phyloP scores from a whole-genome alignment of 2,329 filamentous ascomycete genomes.

The Phoma herbarum region DNA sequence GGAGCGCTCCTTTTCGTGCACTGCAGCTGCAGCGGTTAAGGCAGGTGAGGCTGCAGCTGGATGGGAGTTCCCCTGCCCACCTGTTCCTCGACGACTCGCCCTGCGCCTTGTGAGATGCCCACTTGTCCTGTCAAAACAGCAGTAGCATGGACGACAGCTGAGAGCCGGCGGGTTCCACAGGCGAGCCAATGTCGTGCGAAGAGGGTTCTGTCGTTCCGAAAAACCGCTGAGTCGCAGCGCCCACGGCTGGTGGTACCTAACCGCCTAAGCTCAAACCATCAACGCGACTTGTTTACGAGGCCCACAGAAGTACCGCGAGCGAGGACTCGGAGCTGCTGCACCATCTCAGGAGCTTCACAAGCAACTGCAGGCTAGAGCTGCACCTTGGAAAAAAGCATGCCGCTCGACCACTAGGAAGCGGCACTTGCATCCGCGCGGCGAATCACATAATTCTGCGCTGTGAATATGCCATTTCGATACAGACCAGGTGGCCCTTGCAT shows the following conservation, averaged over 20 bases:
- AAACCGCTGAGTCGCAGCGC: slow-evolving; percentile 14
- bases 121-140: slow-evolving; percentile 19
- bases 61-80: slow-evolving; percentile 12
- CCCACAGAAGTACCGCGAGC: slow-evolving; percentile 20
- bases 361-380: slow-evolving; percentile 28
- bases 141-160: slow-evolving; percentile 24
- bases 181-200: slow-evolving; percentile 16
- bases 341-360: slow-evolving; percentile 23
- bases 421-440: slow-evolving; percentile 33
- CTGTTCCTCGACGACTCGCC: slow-evolving; percentile 8
- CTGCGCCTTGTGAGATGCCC: slow-evolving; percentile 27
- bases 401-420: slow-evolving; percentile 29
- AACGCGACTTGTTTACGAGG: slow-evolving; percentile 17
- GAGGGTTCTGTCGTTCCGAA: slow-evolving; percentile 24
- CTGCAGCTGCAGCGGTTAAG: slow-evolving; percentile 9
- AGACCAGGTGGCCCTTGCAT: slow-evolving; percentile 24
- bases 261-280: slow-evolving; percentile 8
- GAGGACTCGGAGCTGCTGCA: slow-evolving; percentile 23
- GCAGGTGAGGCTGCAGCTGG: slow-evolving; percentile 10
- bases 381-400: slow-evolving; percentile 5
- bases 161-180: slow-evolving; percentile 18
- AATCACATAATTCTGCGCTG: slow-evolving; percentile 34
- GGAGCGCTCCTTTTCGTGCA: slow-evolving; percentile 13
- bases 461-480: slow-evolving; percentile 21
- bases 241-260: slow-evolving; percentile 22